phyloP scores from a whole-genome alignment of 2,329 filamentous ascomycete species.

The Nigrograna mackinnonii region DNA sequence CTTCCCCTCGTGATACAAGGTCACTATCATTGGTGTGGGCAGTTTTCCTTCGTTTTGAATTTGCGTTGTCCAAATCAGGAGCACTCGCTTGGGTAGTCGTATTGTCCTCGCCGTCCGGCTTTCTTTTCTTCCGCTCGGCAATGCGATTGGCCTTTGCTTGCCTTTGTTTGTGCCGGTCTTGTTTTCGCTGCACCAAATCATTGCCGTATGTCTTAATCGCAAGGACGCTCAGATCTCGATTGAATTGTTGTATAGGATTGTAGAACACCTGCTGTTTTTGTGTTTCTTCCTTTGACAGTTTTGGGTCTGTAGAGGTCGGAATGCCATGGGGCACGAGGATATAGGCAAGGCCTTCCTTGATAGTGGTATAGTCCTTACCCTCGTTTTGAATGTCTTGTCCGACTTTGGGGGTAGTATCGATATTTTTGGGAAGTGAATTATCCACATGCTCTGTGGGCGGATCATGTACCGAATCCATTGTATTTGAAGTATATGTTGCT shows the following conservation, averaged over 20 bases:
- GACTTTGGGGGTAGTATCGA: slow-evolving; percentile 29
- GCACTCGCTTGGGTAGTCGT: slow-evolving; percentile 6
- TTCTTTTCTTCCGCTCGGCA: slow-evolving; percentile 19
- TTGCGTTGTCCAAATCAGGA: not conserved
- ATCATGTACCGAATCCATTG: slow-evolving; percentile 16
- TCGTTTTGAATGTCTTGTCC: slow-evolving; percentile 46
- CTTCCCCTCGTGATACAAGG: too few relatives aligned
- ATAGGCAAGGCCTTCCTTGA: slow-evolving; percentile 69
- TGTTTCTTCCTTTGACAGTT: slow-evolving; percentile 53
- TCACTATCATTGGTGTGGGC: slow-evolving; percentile 17
- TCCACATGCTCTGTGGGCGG: not conserved
- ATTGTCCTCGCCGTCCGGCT: slow-evolving; percentile 9
- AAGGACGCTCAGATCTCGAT: slow-evolving; percentile 90
- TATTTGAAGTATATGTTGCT: slow-evolving; percentile 17
- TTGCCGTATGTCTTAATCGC: slow-evolving; percentile 89
- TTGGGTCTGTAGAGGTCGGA: slow-evolving; percentile 52
- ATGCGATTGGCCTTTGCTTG: slow-evolving; percentile 28
- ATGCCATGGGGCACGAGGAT: slow-evolving; percentile 64
- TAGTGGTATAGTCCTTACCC: slow-evolving; percentile 60
- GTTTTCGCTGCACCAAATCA: slow-evolving; percentile 58
- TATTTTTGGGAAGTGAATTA: slow-evolving; percentile 12
- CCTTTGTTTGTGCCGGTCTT: slow-evolving; percentile 46
- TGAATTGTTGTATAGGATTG: slow-evolving; percentile 99
- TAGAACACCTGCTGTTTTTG: slow-evolving; percentile 85
- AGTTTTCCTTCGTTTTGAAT: slow-evolving; percentile 28